Evolutionary conservation across 768 basidiomycete species (phyloP), one percentile per base, ranked within the genome.

Genomic region (Gloeopeniophorella convolvens): DNA sequence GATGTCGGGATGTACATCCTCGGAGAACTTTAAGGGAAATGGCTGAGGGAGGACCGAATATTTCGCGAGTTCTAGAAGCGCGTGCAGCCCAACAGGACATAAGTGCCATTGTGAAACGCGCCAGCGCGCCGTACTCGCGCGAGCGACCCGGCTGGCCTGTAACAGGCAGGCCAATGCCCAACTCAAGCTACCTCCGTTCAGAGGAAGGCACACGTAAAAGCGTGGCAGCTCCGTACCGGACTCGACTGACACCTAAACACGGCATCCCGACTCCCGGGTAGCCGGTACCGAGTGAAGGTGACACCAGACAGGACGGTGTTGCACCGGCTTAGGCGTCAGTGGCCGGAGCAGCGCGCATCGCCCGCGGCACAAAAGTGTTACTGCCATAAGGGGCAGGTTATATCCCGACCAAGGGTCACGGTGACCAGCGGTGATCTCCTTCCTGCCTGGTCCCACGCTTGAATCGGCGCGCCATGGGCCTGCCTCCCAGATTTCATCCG

Each of bases 281-380:
- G n/a, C n/a, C n/a, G n/a, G n/a, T n/a, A n/a, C n/a, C n/a, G n/a
- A n/a, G n/a, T n/a, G n/a, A n/a, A n/a, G n/a, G n/a, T n/a, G n/a
- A n/a, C n/a, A n/a, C n/a, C n/a, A n/a, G n/a, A n/a, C n/a, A n/a
- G n/a, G n/a, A n/a, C n/a, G n/a, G n/a, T n/a, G n/a, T 45, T 42
- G 34, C 28, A 48, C 48, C 51, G 52, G 48, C 52, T 54, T 54
- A 48, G 51, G 47, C 45, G 45, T 52, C 51, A 52, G n/a, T n/a
- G n/a, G n/a, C n/a, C n/a, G n/a, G n/a, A n/a, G n/a, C n/a, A n/a
- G 40, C 45, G 21, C 42, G 16, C 51, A 52, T 33, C 33, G 51
- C 48, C 46, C 45, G 51, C 39, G 45, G 51, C 21, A 35, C 30
- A 45, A 37, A 30, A 53, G 41, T 48, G 48, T 42, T 54, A 37